Evolutionary conservation across 768 basidiomycete species (phyloP), one percentile per base, ranked within the genome.

Genomic region (Neoboletus brunneissimus): DNA sequence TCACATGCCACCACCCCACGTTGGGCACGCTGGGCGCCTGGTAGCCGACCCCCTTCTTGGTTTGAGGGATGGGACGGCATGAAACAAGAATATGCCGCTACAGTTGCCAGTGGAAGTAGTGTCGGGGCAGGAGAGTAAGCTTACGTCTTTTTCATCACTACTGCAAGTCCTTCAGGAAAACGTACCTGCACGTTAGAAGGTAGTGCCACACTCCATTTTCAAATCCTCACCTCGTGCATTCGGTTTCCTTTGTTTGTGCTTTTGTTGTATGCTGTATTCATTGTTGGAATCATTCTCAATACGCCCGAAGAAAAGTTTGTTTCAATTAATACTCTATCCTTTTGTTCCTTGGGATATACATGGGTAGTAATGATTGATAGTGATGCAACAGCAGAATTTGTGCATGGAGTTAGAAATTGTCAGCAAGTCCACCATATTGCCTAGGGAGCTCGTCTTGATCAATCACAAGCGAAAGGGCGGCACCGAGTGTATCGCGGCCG

Each of bases 361-460:
- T 2, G 48, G 23, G 16, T n/a, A 15, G 27, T 7, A n/a, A 13
- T 38, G 18, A 22, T 42, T 12, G n/a, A 42, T 25, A 25, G n/a
- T n/a, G n/a, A n/a, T n/a, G n/a, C 20, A 16, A 22, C n/a, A 10
- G 22, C 4, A 4, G 2, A 16, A 52, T 1, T 20, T 43, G 38
- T n/a, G 16, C 37, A 59, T 20, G 23, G 12, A 15, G 37, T 67
- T 59, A 85, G 55, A 86, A 85, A 20, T 69, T 82, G 2, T 80
- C 75, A 7, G 81, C 85, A 25, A 76, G 72, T 8, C 91, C 91
- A 10, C 91, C 91, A 61, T 92, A 93, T 45, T 79, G 74, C 71
- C 76, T 73, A 1, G 90, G 91, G 38, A 93, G 75, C 63, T 91
- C 71, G 4, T 77, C 71, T 7, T 70, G 70, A 40, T 83, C 77